phyloP scores from a whole-genome alignment of 768 basidiomycete species.

The Panus rudis region DNA sequence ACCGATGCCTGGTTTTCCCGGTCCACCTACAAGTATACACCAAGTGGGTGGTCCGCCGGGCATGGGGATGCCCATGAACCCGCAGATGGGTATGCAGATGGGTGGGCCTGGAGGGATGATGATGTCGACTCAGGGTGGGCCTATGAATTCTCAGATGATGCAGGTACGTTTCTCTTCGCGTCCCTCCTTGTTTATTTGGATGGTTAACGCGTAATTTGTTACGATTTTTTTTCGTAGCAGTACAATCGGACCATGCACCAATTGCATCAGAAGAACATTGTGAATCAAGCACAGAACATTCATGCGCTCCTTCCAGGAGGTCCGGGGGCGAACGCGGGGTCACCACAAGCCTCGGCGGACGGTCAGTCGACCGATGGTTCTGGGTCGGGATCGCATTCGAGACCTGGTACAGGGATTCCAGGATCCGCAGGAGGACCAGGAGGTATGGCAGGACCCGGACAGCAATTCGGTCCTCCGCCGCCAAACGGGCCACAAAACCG shows the following conservation, averaged over 20 bases:
- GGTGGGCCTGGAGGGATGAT: constrained; percentile 26
- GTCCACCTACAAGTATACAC: constrained; percentile 12
- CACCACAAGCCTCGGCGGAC: constrained; percentile 32
- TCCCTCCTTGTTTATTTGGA: not conserved
- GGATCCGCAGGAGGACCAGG: too few species aligned
- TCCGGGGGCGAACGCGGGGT: constrained; percentile 31
- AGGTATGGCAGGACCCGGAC: constrained; percentile 28
- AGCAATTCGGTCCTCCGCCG: too few species aligned
- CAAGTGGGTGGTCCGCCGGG: constrained; percentile 20
- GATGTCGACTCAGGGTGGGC: constrained; percentile 6
- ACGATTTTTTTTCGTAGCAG: constrained; percentile 15
- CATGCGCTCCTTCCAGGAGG: constrained; percentile 21
- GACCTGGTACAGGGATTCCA: constrained; percentile 24
- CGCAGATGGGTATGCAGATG: constrained; percentile 9
- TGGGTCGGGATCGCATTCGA: constrained; percentile 16
- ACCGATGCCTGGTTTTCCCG: constrained; percentile 26
- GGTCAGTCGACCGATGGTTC: constrained; percentile 33
- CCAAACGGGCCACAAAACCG: too few species aligned
- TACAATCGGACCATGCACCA: constrained; percentile 34
- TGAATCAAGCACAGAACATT: constrained; percentile 10
- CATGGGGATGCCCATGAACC: constrained; percentile 18
- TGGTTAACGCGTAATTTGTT: not conserved
- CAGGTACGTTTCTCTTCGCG: not conserved
- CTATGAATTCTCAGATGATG: constrained; percentile 25
- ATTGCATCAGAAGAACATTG: constrained; percentile 26